Base-by-base conservation (phyloP, 2,329 filamentous ascomycete genomes). In the Dactylonectria estremocensis region DNA sequence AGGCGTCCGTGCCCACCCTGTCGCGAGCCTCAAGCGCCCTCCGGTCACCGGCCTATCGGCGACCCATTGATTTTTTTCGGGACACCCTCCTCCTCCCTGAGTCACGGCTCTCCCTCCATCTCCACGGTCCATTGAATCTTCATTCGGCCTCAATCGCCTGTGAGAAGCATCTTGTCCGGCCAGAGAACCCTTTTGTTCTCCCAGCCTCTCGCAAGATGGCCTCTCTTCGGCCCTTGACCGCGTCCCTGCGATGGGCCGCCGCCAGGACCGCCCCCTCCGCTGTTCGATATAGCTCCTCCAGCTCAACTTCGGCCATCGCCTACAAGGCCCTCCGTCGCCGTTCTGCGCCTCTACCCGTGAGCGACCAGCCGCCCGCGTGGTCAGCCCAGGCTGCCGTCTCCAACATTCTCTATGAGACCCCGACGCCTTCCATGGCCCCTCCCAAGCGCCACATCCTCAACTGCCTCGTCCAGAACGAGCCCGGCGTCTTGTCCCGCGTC, bases 341-440 rank as follows among this genome's bases (percentile, higher is more conserved):
- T 72, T 93, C 95, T 68, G 92, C 93, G 20, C 93, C 95, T 69
- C 90, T 95, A 22, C 93, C 97, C 61, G 93, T 94, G 62, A 91
- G 90, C 72, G 90, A 93, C 74, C 87, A 93, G 63, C 88, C 92
- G 31, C 91, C 93, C 40, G 87, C 94, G 11, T 94, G 94, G 87
- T 97, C 95, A 78, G 95, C 95, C 43, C 95, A 96, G 75, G 94
- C 96, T 18, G 96, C 96, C 73, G 96, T 99, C 73, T 97, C 94
- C 80, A 97, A 95, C 81, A 99, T 99, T 80, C 93, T 99, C 82
- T 99, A 99, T 87, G 96, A 99, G 88, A 98, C 95, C 3, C 96
- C 96, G 6, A 88, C 93, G 18, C 93, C 95, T 8, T 95, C 94
- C 14, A 88, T 88, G 76, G 91, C 91, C 24, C 95, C 96, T 9